Percentiles rank a stretch among this genome's conserved stretches.
These are phyloP conservation scores for Boletus rubropictus DNA, from an alignment of 768 basidiomycete species.

Conservation along the genomic window DNA sequence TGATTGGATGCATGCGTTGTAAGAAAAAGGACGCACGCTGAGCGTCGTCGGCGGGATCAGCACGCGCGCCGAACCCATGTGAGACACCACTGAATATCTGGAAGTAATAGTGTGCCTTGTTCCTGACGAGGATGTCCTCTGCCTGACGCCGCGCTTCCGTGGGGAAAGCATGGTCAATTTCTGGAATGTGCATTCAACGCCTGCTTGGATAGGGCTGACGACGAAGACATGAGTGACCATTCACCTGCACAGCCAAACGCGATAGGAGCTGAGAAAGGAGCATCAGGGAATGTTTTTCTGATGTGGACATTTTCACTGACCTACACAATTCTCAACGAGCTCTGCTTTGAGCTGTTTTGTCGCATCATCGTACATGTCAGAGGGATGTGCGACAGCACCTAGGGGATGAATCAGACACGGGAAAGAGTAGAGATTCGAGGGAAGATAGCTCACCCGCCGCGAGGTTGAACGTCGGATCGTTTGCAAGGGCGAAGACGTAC, in stretches of 20 bases:
- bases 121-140: conserved; percentile 50
- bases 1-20: not conserved
- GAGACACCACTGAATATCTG: conserved; percentile 47
- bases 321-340: conserved; percentile 42
- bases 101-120: conserved; percentile 48
- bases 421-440: not conserved
- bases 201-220: not conserved
- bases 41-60: conserved; percentile 22
- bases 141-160: conserved; percentile 46
- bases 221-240: not conserved
- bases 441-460: conserved; percentile 36
- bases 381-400: conserved; percentile 58
- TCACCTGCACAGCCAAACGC: conserved; percentile 52
- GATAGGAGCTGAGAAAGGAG: conserved; percentile 40
- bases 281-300: not conserved
- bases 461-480: conserved; percentile 35
- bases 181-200: conserved; percentile 23
- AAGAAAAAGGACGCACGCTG: conserved; percentile 14
- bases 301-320: conserved; percentile 29
- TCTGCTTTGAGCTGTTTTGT: conserved; percentile 37
- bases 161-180: conserved; percentile 53
- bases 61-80: conserved; percentile 35
- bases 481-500: conserved; percentile 43
- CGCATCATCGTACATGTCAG: conserved; percentile 11
- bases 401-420: not conserved